Conservation (phyloP, 176 grass and related monocot species). For the Triticum monococcum region DNA sequence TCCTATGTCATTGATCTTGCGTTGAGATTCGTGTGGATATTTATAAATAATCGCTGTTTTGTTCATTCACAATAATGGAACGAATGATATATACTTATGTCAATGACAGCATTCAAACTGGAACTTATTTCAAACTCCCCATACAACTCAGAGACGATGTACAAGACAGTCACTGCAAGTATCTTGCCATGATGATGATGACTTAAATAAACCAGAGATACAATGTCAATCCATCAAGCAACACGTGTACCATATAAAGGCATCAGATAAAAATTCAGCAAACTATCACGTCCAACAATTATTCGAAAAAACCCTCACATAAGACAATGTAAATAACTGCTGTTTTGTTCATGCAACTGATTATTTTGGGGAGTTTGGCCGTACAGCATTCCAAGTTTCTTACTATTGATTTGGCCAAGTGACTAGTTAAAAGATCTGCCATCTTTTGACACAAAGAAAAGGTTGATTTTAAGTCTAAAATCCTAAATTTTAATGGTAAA, state of each 20-base stretch:
- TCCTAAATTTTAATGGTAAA: background rate
- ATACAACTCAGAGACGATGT: background rate
- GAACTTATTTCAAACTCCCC: background rate
- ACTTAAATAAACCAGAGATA: background rate
- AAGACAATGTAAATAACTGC: background rate
- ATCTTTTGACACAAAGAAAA: background rate
- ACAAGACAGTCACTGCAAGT: background rate
- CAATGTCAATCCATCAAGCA: background rate
- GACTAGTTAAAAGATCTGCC: background rate
- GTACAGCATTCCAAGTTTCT: background rate
- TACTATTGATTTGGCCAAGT: background rate
- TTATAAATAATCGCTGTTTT: background rate
- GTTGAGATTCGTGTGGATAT: too few species aligned
- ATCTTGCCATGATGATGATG: background rate
- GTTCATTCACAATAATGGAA: background rate
- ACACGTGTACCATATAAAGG: background rate
- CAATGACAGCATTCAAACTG: background rate
- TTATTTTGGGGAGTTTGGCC: background rate
- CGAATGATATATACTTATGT: background rate
- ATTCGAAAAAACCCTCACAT: background rate
- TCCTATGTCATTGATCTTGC: too few species aligned
- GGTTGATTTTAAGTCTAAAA: background rate
- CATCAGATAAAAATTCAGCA: background rate
- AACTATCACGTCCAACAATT: conserved; percentile 19
- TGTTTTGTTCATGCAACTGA: background rate